A percentile compares a stretch with the other conserved stretches of the same genome.
Evolutionary conservation across 441 rosid genomes (phyloP).

Genomic region (Lepidium campestre): DNA sequence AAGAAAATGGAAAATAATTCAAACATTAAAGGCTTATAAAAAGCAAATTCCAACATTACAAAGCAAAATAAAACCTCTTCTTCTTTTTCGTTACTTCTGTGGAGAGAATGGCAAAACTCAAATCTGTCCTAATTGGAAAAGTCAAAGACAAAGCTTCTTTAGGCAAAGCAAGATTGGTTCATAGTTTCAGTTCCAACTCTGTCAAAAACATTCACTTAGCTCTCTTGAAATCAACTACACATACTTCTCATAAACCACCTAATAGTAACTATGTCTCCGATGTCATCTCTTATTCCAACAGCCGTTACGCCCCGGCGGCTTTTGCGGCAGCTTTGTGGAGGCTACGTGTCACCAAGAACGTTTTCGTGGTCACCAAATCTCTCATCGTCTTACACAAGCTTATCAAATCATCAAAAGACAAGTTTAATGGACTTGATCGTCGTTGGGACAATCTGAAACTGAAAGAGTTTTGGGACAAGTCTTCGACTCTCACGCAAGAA

Average conservation of each 20-base stretch:
- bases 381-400: conserved; percentile 46
- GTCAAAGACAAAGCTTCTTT: conserved; percentile 28
- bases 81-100: background rate
- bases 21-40: background rate
- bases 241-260: conserved; percentile 6
- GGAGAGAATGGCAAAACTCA: conserved; percentile 1
- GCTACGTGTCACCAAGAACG: conserved; percentile 35
- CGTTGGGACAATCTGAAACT: conserved; percentile 48
- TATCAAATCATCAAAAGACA: conserved; percentile 26
- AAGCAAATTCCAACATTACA: background rate
- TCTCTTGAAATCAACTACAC: conserved; percentile 24
- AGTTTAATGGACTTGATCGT: conserved; percentile 34
- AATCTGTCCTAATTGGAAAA: conserved; percentile 17
- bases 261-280: conserved; percentile 14
- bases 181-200: conserved; percentile 7
- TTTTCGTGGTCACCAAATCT: conserved; percentile 57
- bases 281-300: conserved; percentile 23
- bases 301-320: conserved; percentile 14
- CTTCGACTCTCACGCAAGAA: conserved; percentile 33
- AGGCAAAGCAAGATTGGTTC: conserved; percentile 9
- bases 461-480: conserved; percentile 39
- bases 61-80: background rate
- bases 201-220: conserved; percentile 18
- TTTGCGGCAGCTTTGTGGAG: conserved; percentile 22
- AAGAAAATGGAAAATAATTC: background rate